A percentile compares a stretch with the other conserved stretches of the same genome.
phyloP scores from a whole-genome alignment of 352 stramenopile genomes.

The Elongisporangium anandrum region DNA sequence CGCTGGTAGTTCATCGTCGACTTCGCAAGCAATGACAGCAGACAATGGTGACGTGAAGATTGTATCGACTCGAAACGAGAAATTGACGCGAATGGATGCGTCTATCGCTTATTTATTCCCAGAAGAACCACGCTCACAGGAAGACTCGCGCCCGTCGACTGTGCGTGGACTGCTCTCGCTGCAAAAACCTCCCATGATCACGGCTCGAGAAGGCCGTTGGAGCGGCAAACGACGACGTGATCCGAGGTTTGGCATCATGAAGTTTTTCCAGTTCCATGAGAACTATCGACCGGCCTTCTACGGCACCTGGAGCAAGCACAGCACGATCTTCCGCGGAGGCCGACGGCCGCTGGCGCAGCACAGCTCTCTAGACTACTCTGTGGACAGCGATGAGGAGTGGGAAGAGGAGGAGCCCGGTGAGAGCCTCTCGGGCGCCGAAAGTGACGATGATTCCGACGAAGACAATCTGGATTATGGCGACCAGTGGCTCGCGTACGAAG shows the following conservation, averaged over 20 bases:
- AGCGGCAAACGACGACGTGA: slow-evolving; percentile 47
- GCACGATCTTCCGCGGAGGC: slow-evolving; percentile 48
- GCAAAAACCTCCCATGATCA: not conserved
- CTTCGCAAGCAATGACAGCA: not conserved
- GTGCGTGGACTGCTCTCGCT: not conserved
- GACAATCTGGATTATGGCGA: slow-evolving; percentile 83
- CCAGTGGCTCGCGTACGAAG: slow-evolving; percentile 83
- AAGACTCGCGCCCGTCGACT: not conserved
- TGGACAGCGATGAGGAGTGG: slow-evolving; percentile 88
- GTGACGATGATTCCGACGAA: slow-evolving; percentile 74
- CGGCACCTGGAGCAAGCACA: slow-evolving; percentile 65
- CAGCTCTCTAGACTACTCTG: slow-evolving; percentile 62
- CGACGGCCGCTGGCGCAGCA: slow-evolving; percentile 62
- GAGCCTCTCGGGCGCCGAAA: slow-evolving; percentile 71
- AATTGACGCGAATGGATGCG: slow-evolving; percentile 53
- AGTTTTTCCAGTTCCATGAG: slow-evolving; percentile 85
- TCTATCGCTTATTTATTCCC: slow-evolving; percentile 20
- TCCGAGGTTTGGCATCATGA: slow-evolving; percentile 66
- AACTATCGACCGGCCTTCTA: slow-evolving; percentile 80
- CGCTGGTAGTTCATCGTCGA: not conserved
- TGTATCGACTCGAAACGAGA: slow-evolving; percentile 11
- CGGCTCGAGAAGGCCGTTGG: slow-evolving; percentile 22
- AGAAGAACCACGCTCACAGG: not conserved
- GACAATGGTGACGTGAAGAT: slow-evolving; percentile 2
- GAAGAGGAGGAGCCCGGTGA: slow-evolving; percentile 86